phyloP scores from a whole-genome alignment of 805 yeast genomes.

The Yarrowia sp. region DNA sequence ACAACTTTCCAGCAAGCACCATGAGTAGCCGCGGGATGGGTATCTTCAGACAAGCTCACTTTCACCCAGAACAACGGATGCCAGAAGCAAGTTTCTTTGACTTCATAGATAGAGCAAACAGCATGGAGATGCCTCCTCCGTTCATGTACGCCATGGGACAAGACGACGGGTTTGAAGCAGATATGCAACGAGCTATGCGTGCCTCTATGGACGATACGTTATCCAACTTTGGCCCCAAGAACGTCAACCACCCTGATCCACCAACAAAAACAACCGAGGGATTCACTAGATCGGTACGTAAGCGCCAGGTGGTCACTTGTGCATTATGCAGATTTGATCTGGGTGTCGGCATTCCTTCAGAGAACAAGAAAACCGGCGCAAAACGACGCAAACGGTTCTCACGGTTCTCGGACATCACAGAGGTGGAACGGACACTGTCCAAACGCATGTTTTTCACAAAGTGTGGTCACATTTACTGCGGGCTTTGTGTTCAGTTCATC shows the following conservation, averaged over 20 bases:
- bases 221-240: conserved; percentile 1
- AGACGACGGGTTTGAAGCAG: neutral
- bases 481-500: conserved; percentile 69
- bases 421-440: conserved; percentile 58
- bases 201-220: conserved; percentile 1
- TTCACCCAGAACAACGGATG: neutral
- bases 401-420: conserved; percentile 41
- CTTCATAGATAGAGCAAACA: too few species aligned
- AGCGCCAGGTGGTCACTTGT: conserved; percentile 50
- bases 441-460: conserved; percentile 60
- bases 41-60: neutral
- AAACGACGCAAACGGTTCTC: neutral
- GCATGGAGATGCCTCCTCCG: neutral
- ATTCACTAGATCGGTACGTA: conserved; percentile 37
- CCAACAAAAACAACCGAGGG: conserved; percentile 29
- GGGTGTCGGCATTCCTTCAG: conserved; percentile 54
- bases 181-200: neutral
- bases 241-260: neutral
- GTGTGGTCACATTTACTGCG: conserved; percentile 88
- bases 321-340: conserved; percentile 66
- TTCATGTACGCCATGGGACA: neutral
- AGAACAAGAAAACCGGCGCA: neutral
- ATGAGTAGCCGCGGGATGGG: neutral
- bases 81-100: too few species aligned
- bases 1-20: neutral